Conservation (phyloP, 2,329 filamentous ascomycete genomes). For the Tolypocladium tropicale region DNA sequence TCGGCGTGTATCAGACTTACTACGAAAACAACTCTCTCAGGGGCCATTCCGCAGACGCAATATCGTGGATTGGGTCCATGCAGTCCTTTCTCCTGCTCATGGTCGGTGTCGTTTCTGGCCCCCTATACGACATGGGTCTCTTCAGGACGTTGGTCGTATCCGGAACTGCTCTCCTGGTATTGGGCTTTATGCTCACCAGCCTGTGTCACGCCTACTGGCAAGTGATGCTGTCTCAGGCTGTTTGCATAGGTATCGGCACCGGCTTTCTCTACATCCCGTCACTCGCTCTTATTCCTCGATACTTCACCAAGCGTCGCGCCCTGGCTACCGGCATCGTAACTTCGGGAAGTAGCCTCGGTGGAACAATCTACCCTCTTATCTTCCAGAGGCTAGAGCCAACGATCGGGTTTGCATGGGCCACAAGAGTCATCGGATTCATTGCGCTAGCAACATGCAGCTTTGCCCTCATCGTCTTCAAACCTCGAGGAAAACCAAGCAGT, state of each 20-base stretch:
- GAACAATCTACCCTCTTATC: constrained; percentile 26
- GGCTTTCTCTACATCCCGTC: constrained; percentile 27
- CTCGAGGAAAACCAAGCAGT: constrained; percentile 8
- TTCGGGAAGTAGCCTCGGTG: constrained; percentile 28
- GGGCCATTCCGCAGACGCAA: constrained; percentile 13
- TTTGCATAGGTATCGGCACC: constrained; percentile 31
- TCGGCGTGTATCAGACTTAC: constrained; percentile 24
- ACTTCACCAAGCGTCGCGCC: constrained; percentile 21
- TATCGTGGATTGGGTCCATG: constrained; percentile 26
- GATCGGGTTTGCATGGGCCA: constrained; percentile 24
- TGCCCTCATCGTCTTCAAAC: constrained; percentile 16
- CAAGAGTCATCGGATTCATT: constrained; percentile 23
- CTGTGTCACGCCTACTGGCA: constrained; percentile 29
- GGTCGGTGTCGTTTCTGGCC: constrained; percentile 25
- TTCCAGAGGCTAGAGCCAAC: constrained; percentile 18
- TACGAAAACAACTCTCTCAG: constrained; percentile 19
- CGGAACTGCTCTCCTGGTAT: constrained; percentile 22
- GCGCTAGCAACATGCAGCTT: constrained; percentile 19
- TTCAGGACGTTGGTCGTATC: constrained; percentile 17
- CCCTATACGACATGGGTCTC: constrained; percentile 28
- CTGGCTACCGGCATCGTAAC: constrained; percentile 32
- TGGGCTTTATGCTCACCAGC: constrained; percentile 28
- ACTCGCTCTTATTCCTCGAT: constrained; percentile 28
- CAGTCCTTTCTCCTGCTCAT: constrained; percentile 27
- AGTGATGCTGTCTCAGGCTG: constrained; percentile 28